These are phyloP conservation scores for Flaveria floridana DNA, from an alignment of 140 eudicot species.

Conservation along the genomic window DNA sequence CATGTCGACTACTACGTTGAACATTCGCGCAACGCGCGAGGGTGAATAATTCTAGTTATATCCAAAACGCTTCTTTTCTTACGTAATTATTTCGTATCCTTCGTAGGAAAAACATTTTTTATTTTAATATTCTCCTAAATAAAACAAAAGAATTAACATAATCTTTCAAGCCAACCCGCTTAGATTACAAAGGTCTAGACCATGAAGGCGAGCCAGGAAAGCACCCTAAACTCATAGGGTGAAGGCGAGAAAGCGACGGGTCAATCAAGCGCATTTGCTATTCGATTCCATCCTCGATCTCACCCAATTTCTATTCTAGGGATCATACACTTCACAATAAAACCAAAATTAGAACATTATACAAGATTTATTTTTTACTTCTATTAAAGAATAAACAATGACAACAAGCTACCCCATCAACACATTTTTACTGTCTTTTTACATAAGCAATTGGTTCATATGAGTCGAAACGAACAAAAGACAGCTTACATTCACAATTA, in stretches of 20 bases:
- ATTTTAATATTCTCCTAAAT: too few species aligned
- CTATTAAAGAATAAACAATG: neutral
- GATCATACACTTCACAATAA: neutral
- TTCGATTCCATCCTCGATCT: too few species aligned
- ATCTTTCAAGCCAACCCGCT: neutral
- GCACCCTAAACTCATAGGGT: too few species aligned
- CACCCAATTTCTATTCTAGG: neutral
- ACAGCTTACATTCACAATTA: conserved; percentile 18
- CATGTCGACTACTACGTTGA: too few species aligned
- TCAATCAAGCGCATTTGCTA: too few species aligned
- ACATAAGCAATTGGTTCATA: neutral
- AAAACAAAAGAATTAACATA: neutral
- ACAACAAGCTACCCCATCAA: neutral
- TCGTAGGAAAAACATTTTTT: too few species aligned
- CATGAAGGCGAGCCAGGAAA: neutral
- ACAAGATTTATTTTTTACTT: neutral
- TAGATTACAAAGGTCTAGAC: neutral
- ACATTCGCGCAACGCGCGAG: too few species aligned
- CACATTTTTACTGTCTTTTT: neutral
- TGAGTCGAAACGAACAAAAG: conserved; percentile 1
- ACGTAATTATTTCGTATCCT: too few species aligned
- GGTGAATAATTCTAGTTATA: too few species aligned
- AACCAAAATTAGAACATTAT: neutral
- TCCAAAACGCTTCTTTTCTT: too few species aligned
- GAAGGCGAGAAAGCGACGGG: too few species aligned